Conservation (phyloP, 2,329 filamentous ascomycete genomes). For the Fusarium verrucosum region DNA sequence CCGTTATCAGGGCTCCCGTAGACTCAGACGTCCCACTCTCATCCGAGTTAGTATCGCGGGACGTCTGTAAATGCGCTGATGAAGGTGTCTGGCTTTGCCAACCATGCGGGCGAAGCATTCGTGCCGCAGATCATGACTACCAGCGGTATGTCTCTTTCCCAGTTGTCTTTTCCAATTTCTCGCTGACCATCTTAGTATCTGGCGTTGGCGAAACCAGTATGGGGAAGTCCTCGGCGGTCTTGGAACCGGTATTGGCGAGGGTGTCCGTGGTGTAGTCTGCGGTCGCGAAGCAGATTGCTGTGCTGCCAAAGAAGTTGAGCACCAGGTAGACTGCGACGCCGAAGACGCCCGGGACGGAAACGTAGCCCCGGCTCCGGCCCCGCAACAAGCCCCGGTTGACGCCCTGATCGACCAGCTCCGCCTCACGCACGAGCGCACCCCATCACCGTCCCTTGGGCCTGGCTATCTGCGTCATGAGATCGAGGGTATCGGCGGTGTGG, state of each 20-base stretch:
- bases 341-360: conserved; percentile 69
- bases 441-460: conserved; percentile 65
- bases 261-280: conserved; percentile 87
- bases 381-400: conserved; percentile 38
- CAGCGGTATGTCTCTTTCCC: conserved; percentile 55
- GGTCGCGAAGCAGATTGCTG: conserved; percentile 81
- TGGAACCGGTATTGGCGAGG: conserved; percentile 87
- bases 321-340: conserved; percentile 87
- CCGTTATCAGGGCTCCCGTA: conserved; percentile 58
- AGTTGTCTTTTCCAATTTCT: conserved; percentile 8
- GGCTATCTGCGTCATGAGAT: conserved; percentile 90
- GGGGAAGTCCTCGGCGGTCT: conserved; percentile 81
- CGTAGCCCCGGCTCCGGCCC: conserved; percentile 25
- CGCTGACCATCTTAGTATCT: conserved; percentile 70
- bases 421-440: conserved; percentile 52
- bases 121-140: conserved; percentile 67
- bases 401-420: conserved; percentile 46
- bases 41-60: conserved; percentile 65
- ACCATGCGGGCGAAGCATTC: conserved; percentile 79
- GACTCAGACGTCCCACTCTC: conserved; percentile 58
- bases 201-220: conserved; percentile 90
- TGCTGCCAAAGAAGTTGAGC: conserved; percentile 78
- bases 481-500: conserved; percentile 85
- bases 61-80: conserved; percentile 62
- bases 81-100: conserved; percentile 84